These are phyloP conservation scores for Aureobasidium sp. DNA, from an alignment of 2,329 filamentous ascomycete species.

Conservation along the genomic window DNA sequence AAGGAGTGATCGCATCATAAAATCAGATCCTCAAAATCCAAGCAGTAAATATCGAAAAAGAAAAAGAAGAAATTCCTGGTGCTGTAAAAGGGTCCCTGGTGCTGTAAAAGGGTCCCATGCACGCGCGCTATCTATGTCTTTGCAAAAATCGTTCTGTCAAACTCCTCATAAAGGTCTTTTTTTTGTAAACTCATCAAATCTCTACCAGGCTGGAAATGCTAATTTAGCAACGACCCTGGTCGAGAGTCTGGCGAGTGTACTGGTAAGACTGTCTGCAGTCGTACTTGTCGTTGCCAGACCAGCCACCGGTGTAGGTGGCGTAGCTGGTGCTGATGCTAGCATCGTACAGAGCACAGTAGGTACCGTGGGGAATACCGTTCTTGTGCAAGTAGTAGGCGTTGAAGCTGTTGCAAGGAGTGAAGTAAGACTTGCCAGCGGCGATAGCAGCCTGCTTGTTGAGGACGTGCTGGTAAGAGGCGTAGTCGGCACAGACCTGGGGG, in stretches of 20 bases:
- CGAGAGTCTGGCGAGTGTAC: constrained; percentile 15
- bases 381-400: constrained; percentile 22
- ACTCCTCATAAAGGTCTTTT: not conserved
- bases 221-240: constrained; percentile 16
- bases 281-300: constrained; percentile 16
- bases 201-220: not conserved
- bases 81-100: not conserved
- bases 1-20: constrained; percentile 2
- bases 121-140: not conserved
- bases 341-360: constrained; percentile 23
- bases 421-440: constrained; percentile 13
- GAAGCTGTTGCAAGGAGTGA: constrained; percentile 21
- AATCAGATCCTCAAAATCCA: not conserved
- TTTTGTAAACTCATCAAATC: not conserved
- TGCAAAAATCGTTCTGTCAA: not conserved
- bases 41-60: not conserved
- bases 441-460: constrained; percentile 18
- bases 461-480: constrained; percentile 22
- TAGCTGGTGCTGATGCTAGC: constrained; percentile 18
- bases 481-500: constrained; percentile 22
- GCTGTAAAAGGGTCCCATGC: not conserved
- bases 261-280: constrained; percentile 18
- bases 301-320: constrained; percentile 17
- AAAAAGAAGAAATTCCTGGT: not conserved
- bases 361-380: constrained; percentile 20